These are phyloP conservation scores for Euphorbia pulcherrima DNA, from an alignment of 345 rosid genomes.

Conservation along the genomic window DNA sequence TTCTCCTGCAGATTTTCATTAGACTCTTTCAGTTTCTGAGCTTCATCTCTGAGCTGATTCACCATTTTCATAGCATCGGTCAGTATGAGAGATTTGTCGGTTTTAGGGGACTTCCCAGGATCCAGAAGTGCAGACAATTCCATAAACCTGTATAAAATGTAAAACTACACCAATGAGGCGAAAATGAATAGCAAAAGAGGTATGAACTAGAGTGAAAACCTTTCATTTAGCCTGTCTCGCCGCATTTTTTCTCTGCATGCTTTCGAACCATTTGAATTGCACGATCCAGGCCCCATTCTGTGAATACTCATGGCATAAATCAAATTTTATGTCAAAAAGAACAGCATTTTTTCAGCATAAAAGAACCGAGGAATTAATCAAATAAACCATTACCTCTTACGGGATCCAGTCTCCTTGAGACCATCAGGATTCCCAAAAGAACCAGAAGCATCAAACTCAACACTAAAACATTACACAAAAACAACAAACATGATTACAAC, in stretches of 20 bases:
- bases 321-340: not conserved
- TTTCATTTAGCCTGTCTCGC: slow-evolving; percentile 28
- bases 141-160: slow-evolving; percentile 27
- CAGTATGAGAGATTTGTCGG: slow-evolving; percentile 32
- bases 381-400: slow-evolving; percentile 30
- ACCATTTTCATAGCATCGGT: slow-evolving; percentile 34
- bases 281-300: slow-evolving; percentile 20
- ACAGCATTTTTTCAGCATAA: not conserved
- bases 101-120: slow-evolving; percentile 33
- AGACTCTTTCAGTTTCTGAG: slow-evolving; percentile 24
- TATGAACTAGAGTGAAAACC: slow-evolving; percentile 7
- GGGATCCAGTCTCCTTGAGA: slow-evolving; percentile 28
- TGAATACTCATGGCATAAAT: not conserved
- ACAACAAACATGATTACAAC: not conserved
- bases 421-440: slow-evolving; percentile 31
- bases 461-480: slow-evolving; percentile 21
- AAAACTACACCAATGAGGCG: not conserved
- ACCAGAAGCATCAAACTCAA: slow-evolving; percentile 33
- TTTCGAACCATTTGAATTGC: slow-evolving; percentile 18
- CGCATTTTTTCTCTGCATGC: slow-evolving; percentile 28
- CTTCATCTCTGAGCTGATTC: slow-evolving; percentile 26
- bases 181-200: not conserved
- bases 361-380: not conserved
- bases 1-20: slow-evolving; percentile 30
- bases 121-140: slow-evolving; percentile 35